phyloP scores from a whole-genome alignment of 2,329 filamentous ascomycete species.

The Allantophomopsis lycopodina region DNA sequence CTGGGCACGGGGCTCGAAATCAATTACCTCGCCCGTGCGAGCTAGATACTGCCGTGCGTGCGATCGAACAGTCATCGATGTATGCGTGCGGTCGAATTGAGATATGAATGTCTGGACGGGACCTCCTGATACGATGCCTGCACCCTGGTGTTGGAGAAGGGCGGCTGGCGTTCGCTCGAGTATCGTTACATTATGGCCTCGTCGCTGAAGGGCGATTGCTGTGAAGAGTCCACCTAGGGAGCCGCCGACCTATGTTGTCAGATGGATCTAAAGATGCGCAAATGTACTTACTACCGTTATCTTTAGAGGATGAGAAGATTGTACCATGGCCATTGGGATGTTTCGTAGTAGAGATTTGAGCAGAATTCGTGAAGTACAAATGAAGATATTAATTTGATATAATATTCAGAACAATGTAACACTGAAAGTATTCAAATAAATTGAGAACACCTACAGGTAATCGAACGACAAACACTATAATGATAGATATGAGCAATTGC shows the following conservation, averaged over 20 bases:
- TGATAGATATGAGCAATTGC: no score
- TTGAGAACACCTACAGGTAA: no score
- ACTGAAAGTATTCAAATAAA: no score
- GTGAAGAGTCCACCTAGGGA: conserved; percentile 8
- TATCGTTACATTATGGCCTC: conserved; percentile 7
- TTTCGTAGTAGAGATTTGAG: no score
- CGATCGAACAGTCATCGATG: not conserved
- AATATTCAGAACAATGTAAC: no score
- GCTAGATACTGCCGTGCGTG: conserved; percentile 4
- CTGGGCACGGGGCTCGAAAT: not conserved
- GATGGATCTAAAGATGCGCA: no score
- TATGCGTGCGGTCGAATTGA: conserved; percentile 4
- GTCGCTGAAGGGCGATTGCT: conserved; percentile 5
- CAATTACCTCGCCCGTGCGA: conserved; percentile 3
- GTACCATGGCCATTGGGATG: no score
- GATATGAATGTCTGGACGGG: conserved; percentile 5
- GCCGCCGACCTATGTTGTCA: conserved; percentile 5
- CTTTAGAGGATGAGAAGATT: no score
- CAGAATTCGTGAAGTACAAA: no score
- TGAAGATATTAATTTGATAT: no score
- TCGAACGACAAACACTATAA: no score
- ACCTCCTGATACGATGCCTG: conserved; percentile 5
- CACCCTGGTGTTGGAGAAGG: conserved; percentile 6
- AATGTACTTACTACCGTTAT: no score
- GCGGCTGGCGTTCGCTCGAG: conserved; percentile 5